Base-by-base conservation (phyloP, 2,329 filamentous ascomycete genomes). In the Ascochyta pisi region DNA sequence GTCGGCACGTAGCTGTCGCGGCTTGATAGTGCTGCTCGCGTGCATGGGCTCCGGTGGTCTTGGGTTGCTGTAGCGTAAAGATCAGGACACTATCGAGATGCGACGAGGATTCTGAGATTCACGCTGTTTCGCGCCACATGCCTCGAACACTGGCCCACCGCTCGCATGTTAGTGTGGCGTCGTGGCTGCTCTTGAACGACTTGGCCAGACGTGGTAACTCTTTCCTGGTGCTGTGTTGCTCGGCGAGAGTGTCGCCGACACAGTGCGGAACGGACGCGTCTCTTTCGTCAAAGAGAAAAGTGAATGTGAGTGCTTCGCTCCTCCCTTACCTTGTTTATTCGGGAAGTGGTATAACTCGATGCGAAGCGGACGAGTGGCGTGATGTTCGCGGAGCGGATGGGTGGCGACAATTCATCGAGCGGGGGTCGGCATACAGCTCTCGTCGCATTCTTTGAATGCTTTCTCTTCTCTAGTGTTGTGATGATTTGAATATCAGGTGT, bases 341-440 rank as follows among this genome's bases (percentile, higher is more conserved):
- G 13, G 10, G 8, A 37, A 22, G 37, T 33, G 31, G 24, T 13
- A 24, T 50, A 37, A 51, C 22, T 7, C 4, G 4, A 13, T n/a
- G 46, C 41, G 53, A 31, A 46, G 42, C 40, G 45, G 52, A 34
- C 12, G 34, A 35, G 53, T 55, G 46, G 53, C 46, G 46, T 55
- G 53, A 50, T 46, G 24, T 55, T 42, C 12, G 34, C 53, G 37
- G 46, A 43, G 26, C 47, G 53, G 53, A 55, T 9, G 41, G 41
- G 34, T 43, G 33, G 40, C 27, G 40, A 46, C 26, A 34, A 54
- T 33, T 23, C 19, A 26, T 37, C 8, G 37, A 56, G 53, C 53
- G 53, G 47, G 37, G 34, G 23, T 47, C 42, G 33, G 47, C 37
- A 50, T 24, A 13, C 23, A 34, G 16, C 29, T 24, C 7, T 19